phyloP scores from a whole-genome alignment of 2,329 filamentous ascomycete genomes.

The Aureobasidium vineae region DNA sequence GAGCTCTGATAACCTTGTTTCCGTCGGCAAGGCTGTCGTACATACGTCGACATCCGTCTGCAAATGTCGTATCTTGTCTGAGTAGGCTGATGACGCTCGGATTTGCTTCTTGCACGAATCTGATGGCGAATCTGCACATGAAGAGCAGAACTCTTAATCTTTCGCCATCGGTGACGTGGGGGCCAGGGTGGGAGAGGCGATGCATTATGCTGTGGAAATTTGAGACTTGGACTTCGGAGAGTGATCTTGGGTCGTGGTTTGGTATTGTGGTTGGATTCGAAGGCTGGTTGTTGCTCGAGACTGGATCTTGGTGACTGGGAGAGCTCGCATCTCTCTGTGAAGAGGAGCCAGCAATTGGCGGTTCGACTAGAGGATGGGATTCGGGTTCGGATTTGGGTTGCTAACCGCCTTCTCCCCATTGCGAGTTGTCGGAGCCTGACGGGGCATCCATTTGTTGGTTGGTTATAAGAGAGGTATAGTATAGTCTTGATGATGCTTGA shows the following conservation, averaged over 20 bases:
- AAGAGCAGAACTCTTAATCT: background rate
- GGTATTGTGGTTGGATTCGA: too few species aligned
- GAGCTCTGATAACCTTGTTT: background rate
- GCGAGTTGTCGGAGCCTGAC: too few species aligned
- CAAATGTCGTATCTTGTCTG: background rate
- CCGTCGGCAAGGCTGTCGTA: background rate
- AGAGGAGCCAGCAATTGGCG: too few species aligned
- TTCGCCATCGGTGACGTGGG: background rate
- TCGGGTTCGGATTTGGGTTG: too few species aligned
- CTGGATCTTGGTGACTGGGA: too few species aligned
- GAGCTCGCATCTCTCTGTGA: too few species aligned
- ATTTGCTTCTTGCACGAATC: background rate
- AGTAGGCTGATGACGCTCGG: background rate
- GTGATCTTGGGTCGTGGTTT: background rate
- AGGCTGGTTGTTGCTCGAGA: too few species aligned
- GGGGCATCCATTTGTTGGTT: too few species aligned
- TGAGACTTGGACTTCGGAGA: background rate
- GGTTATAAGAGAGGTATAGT: too few species aligned
- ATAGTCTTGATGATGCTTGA: too few species aligned
- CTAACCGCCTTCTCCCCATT: too few species aligned
- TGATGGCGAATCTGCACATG: background rate
- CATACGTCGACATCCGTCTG: background rate
- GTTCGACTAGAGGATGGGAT: too few species aligned
- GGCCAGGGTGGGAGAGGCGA: background rate
- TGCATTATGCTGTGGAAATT: background rate